phyloP scores from a whole-genome alignment of 768 basidiomycete genomes.

The Termitomyces sp. region DNA sequence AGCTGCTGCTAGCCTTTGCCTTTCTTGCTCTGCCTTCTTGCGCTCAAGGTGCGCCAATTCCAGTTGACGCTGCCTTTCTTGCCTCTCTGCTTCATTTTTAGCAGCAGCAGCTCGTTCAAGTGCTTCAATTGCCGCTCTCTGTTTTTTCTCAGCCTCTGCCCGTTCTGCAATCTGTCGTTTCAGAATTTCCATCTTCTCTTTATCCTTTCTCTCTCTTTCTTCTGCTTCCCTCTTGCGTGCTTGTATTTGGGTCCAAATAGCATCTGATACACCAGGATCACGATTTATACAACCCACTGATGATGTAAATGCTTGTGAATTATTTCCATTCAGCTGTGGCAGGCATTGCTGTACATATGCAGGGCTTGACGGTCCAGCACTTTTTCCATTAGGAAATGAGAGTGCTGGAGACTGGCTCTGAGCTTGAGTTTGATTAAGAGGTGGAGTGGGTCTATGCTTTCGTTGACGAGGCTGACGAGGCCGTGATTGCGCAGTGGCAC shows the following conservation, averaged over 20 bases:
- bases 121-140: slow-evolving; percentile 16
- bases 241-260: slow-evolving; percentile 45
- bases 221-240: slow-evolving; percentile 27
- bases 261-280: slow-evolving; percentile 49
- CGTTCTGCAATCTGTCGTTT: slow-evolving; percentile 14
- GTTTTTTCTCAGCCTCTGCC: slow-evolving; percentile 14
- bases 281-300: slow-evolving; percentile 13
- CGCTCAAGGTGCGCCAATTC: slow-evolving; percentile 19
- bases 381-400: not conserved
- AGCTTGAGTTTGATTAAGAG: not conserved
- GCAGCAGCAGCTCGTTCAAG: slow-evolving; percentile 11
- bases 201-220: not conserved
- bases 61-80: slow-evolving; percentile 24
- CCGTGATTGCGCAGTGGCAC: not conserved
- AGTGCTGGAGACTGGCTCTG: not conserved
- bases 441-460: not conserved
- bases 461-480: not conserved
- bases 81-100: slow-evolving; percentile 18
- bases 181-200: slow-evolving; percentile 7
- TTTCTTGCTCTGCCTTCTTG: slow-evolving; percentile 5
- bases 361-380: not conserved
- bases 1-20: not conserved
- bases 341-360: not conserved
- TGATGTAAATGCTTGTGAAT: not conserved
- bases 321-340: not conserved